Base-by-base conservation (phyloP, 2,329 filamentous ascomycete species). In the Aspergillus sp. region DNA sequence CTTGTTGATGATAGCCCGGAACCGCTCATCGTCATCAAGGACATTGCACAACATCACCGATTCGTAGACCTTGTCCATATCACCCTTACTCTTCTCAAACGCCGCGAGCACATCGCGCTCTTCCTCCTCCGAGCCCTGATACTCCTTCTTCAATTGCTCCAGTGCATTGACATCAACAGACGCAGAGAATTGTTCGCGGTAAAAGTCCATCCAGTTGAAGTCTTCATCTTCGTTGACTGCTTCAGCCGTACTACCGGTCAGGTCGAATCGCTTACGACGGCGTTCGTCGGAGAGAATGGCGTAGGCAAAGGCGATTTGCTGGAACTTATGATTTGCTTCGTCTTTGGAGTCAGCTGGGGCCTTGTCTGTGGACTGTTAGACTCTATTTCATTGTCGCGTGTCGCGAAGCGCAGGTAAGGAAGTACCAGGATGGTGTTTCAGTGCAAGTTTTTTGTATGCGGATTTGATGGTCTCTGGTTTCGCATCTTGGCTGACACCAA, bases 181-280 rank as follows among this genome's bases (percentile, higher is more conserved):
- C 48, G 90, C 84, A 44, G 80, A 81, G 66, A 85, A 95, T 60
- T 95, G 90, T 54, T 85, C 83, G 47, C 84, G 82, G 75, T 94
- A 98, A 74, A 90, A 98, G 43, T 87, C 84, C 46, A 81, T 77
- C 93, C 93, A 98, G 74, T 88, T 81, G 72, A 97, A 98, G 46
- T 85, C 86, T 3, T 81, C 79, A 63, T 89, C 85, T 45, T 76
- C 70, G 27, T 77, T 79, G 19, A 95, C 80, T 7, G 83, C 84
- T 63, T 96, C 90, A 9, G 87, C 82, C 0, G 90, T 97, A 48
- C 86, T 93, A 47, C 93, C 93, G 0, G 91, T 97, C 46, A 80
- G 77, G 64, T 98, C 91, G 73, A 95, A 98, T 50, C 88, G 86
- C 58, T 83, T 83, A 57, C 93, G 86, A 46, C 93, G 83, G 17